These are phyloP conservation scores for Urochloa ruziziensis DNA, from an alignment of 176 grass and related monocot genomes.

Conservation along the genomic window DNA sequence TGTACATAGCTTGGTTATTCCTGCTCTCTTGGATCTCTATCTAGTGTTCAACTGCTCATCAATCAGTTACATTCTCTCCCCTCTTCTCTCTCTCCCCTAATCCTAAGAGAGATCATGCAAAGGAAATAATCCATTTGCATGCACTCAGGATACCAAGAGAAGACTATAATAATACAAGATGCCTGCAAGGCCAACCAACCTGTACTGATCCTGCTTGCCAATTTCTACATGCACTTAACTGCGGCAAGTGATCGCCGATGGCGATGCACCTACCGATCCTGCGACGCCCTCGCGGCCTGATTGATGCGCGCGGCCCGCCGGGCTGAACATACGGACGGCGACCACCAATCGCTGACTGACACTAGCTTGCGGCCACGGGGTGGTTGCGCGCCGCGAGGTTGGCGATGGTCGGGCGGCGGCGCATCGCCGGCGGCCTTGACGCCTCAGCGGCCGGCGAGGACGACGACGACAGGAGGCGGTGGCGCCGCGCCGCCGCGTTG, in stretches of 20 bases:
- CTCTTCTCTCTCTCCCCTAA: not conserved
- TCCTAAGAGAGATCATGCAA: not conserved
- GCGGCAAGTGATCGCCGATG: too few relatives aligned
- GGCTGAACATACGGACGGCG: too few relatives aligned
- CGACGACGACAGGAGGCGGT: conserved; percentile 8
- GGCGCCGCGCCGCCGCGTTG: conserved; percentile 37
- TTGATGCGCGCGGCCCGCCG: too few relatives aligned
- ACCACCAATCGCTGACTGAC: not conserved
- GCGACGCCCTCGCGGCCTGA: too few relatives aligned
- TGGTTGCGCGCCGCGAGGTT: conserved; percentile 47
- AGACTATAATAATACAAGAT: not conserved
- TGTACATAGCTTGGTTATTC: not conserved
- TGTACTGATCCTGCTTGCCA: not conserved
- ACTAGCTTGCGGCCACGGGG: conserved; percentile 31
- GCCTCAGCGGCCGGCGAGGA: not conserved
- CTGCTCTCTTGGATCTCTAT: not conserved
- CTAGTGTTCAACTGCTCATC: not conserved
- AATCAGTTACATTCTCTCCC: not conserved
- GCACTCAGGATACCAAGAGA: not conserved
- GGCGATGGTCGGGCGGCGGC: conserved; percentile 53
- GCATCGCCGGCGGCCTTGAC: conserved; percentile 12
- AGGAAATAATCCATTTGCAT: not conserved
- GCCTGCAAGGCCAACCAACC: not conserved
- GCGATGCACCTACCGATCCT: too few relatives aligned
- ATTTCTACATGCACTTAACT: too few relatives aligned